Base-by-base conservation (phyloP, 345 rosid species). In the Eutrema yunnanense region DNA sequence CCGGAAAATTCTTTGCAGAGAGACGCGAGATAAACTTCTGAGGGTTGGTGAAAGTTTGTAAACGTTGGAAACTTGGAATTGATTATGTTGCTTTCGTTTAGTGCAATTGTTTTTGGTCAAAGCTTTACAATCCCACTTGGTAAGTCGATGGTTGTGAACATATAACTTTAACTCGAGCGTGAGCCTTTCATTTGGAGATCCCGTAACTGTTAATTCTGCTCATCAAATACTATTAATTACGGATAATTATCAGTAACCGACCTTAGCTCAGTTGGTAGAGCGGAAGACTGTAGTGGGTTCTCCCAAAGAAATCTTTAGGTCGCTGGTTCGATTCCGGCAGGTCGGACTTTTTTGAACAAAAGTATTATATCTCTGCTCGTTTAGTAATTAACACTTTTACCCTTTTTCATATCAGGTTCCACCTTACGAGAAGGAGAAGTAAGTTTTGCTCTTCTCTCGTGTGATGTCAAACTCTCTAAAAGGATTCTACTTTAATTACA, bases 191-290 rank as follows among this genome's bases (percentile, higher is more conserved):
- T 22, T 22, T 1, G 22, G 22, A 22, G 22, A 22, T 22, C 22
- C 22, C 16, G 16, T 16, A 16, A 16, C 16, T 22, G 1, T 22
- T 22, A 22, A 22, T 0, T 22, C 26, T 22, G 26, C 26, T 1
- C 26, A 22, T 22, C 2, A 22, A 22, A 22, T 22, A 22, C 2
- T 1, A 22, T 22, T 22, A 22, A 22, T 22, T 22, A 22, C 26
- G 26, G 26, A 22, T 22, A 0, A 22, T 22, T 1, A 22, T 22
- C 26, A 22, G 26, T 22, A 52, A 3, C 96, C 97, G 97, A 89
- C 89, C 90, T 89, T 94, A 88, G 97, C 98, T 94, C 92, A 91
- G 97, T 87, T 94, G 98, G 96, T 57, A 94, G 97, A 87, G 97
- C 96, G 97, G 97, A 87, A 97, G 97, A 92, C 96, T 92, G 98